phyloP scores from a whole-genome alignment of 345 rosid genomes.

The Cardamine occulta region DNA sequence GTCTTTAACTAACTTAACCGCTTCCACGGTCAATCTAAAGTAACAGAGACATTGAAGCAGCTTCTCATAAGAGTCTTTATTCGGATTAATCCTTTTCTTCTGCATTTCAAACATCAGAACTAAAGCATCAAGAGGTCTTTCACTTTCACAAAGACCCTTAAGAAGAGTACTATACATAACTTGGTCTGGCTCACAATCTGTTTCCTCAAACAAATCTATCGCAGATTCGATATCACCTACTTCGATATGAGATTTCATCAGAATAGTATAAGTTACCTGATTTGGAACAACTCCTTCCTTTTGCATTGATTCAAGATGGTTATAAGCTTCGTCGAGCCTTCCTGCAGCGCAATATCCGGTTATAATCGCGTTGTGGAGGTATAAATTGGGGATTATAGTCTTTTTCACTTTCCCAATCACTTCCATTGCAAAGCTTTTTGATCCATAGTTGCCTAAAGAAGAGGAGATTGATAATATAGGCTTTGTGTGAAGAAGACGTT shows the following conservation, averaged over 20 bases:
- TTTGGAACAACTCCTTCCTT: conserved; percentile 60
- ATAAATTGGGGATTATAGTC: conserved; percentile 51
- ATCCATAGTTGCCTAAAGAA: conserved; percentile 35
- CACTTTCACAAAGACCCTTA: conserved; percentile 54
- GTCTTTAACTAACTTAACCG: conserved; percentile 60
- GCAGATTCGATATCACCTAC: conserved; percentile 60
- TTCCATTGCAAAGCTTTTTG: conserved; percentile 56
- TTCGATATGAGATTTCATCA: conserved; percentile 56
- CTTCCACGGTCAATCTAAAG: conserved; percentile 47
- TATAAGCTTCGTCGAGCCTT: conserved; percentile 58
- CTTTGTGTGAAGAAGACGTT: conserved; percentile 48
- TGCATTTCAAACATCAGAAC: conserved; percentile 52
- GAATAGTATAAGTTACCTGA: conserved; percentile 64
- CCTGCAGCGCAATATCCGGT: conserved; percentile 55
- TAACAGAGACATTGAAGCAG: conserved; percentile 57
- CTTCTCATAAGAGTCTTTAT: conserved; percentile 50
- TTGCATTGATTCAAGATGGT: conserved; percentile 59
- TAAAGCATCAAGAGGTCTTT: conserved; percentile 57
- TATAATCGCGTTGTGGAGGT: conserved; percentile 57
- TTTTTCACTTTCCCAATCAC: conserved; percentile 51
- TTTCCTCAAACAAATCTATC: conserved; percentile 54
- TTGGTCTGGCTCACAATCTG: conserved; percentile 53
- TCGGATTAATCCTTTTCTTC: conserved; percentile 57
- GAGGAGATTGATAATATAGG: conserved; percentile 38
- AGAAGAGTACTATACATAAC: conserved; percentile 50